A percentile compares a stretch with the other conserved stretches of the same genome.
Conservation (phyloP, 345 rosid genomes). For the Chamaenerion angustifolium region DNA sequence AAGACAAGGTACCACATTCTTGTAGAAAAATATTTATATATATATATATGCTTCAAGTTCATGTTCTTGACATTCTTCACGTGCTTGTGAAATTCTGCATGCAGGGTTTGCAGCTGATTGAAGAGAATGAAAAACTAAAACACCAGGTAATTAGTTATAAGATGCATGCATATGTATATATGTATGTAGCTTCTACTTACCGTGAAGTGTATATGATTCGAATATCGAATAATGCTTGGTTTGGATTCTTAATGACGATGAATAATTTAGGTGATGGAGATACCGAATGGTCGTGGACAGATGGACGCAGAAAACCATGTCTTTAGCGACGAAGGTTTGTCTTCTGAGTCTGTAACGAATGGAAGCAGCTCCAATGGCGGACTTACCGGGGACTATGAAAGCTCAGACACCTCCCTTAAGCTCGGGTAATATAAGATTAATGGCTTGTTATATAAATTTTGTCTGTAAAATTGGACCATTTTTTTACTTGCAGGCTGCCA, state of each 20-base stretch:
- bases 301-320: slow-evolving; percentile 31
- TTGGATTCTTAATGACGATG: neutral
- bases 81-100: neutral
- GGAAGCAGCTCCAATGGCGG: slow-evolving; percentile 35
- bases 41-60: too few species aligned
- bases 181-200: too few species aligned
- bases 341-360: slow-evolving; percentile 71
- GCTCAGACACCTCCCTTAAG: slow-evolving; percentile 73
- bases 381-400: slow-evolving; percentile 46
- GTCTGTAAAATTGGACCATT: too few species aligned
- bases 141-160: slow-evolving; percentile 12
- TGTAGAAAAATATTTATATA: too few species aligned
- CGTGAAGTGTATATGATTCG: too few species aligned
- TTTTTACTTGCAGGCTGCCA: too few species aligned
- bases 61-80: neutral
- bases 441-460: too few species aligned
- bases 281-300: slow-evolving; percentile 11
- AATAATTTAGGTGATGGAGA: slow-evolving; percentile 20
- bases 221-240: too few species aligned
- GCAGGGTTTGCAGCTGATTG: slow-evolving; percentile 68
- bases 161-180: too few species aligned
- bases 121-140: slow-evolving; percentile 62
- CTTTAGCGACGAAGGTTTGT: slow-evolving; percentile 50
- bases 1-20: slow-evolving; percentile 36
- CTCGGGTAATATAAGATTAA: too few species aligned